phyloP scores from a whole-genome alignment of 2,329 filamentous ascomycete genomes.

The Exophiala sp. region DNA sequence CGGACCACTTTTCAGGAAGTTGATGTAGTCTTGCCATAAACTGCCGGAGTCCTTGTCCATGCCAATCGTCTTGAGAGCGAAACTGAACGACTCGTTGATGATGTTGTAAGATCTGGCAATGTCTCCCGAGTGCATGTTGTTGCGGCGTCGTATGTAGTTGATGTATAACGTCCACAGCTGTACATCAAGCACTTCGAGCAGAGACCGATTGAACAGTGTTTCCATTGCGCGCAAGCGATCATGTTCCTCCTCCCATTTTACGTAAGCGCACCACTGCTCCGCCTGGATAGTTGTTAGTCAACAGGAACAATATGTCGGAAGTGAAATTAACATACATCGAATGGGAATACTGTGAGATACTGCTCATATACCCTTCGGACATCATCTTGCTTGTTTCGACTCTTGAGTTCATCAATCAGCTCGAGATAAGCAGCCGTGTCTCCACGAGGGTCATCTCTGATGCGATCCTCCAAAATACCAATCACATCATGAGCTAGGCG shows the following conservation, averaged over 20 bases:
- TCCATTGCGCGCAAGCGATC: slow-evolving; percentile 80
- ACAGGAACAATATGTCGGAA: slow-evolving; percentile 8
- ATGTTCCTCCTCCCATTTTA: slow-evolving; percentile 82
- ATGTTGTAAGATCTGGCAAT: slow-evolving; percentile 72
- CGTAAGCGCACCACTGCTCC: slow-evolving; percentile 84
- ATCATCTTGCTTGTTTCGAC: slow-evolving; percentile 76
- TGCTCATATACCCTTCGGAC: slow-evolving; percentile 76
- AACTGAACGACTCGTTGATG: slow-evolving; percentile 84
- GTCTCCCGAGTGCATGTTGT: slow-evolving; percentile 78
- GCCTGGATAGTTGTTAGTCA: slow-evolving; percentile 58
- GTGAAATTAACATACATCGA: slow-evolving; percentile 66
- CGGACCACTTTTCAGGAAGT: slow-evolving; percentile 85
- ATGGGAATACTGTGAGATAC: slow-evolving; percentile 83
- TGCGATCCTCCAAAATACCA: slow-evolving; percentile 80
- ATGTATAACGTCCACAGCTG: slow-evolving; percentile 90
- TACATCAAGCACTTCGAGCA: slow-evolving; percentile 76
- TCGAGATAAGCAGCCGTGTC: slow-evolving; percentile 89
- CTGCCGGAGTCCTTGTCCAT: slow-evolving; percentile 84
- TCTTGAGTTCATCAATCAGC: slow-evolving; percentile 79
- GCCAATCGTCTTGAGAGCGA: slow-evolving; percentile 84
- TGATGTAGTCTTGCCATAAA: slow-evolving; percentile 92
- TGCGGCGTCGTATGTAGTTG: slow-evolving; percentile 87
- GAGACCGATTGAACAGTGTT: slow-evolving; percentile 74
- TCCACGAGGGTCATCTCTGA: slow-evolving; percentile 87
- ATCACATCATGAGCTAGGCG: slow-evolving; percentile 70